Evolutionary conservation across 345 rosid species (phyloP), one percentile per base, ranked within the genome.

Genomic region (Linum lewisii): DNA sequence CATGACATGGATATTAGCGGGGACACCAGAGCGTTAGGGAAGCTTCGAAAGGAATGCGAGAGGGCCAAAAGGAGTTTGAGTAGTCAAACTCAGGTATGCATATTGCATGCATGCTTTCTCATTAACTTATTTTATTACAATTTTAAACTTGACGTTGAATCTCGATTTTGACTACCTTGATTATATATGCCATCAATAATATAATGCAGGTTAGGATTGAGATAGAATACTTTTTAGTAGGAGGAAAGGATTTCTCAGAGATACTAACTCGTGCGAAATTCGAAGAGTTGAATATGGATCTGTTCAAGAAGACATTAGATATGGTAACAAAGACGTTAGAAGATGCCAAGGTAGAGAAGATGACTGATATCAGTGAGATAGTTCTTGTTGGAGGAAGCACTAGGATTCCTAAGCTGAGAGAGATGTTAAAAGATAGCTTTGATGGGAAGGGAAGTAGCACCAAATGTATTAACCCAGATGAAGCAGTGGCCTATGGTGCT

Each of bases 321-420:
- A 4, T 4, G 3, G 47, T 42, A 16, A 42, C 9, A 16, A 11
- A 5, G 18, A 16, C 47, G 18, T 1, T 42, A 2, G 49, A 65
- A 26, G 69, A 64, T 37, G 61, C 69, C 0, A 52, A 50, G 36
- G n/a, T 70, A 49, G 50, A 64, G 42, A 64, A 64, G 44, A n/a
- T n/a, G 34, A 23, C 57, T 14, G 51, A 54, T 15, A 65, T 70
- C 2, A 3, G 47, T 19, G 73, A 64, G 14, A 65, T 70, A 6
- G 65, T 70, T 2, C 65, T 70, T 6, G 73, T 70, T 8, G 73
- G 73, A 23, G 73, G 73, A 19, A 64, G 69, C 42, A 64, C 69
- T 21, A 22, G 73, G 13, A 70, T 70, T 24, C 69, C 14, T 15
- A 38, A 38, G 45, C 15, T 38, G 11, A 38, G 45, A 13, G 45